These are phyloP conservation scores for Balansia obtecta DNA, from an alignment of 2,329 filamentous ascomycete genomes.

Conservation along the genomic window DNA sequence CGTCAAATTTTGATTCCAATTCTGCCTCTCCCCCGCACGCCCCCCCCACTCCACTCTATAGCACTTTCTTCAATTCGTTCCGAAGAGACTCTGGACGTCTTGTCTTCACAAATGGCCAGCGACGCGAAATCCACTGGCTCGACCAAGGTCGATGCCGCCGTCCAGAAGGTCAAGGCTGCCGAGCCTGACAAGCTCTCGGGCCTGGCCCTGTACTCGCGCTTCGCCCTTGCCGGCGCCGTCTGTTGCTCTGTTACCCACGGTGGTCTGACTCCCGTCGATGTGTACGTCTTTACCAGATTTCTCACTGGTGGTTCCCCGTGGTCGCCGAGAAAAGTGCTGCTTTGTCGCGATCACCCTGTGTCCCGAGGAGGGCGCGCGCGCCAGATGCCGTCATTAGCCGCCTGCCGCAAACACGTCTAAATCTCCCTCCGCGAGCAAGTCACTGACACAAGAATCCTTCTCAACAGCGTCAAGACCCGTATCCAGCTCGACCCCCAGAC, in stretches of 20 bases:
- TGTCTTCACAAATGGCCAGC: constrained; percentile 30
- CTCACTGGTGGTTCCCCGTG: neutral
- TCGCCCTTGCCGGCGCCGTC: constrained; percentile 93
- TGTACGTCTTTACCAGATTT: constrained; percentile 58
- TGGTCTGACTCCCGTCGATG: constrained; percentile 93
- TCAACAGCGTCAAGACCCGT: constrained; percentile 75
- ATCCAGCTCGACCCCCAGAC: constrained; percentile 84
- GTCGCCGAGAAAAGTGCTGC: neutral
- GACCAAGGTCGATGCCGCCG: constrained; percentile 32
- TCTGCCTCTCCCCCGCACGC: neutral
- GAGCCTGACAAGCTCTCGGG: constrained; percentile 32
- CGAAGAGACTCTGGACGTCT: neutral
- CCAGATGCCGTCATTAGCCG: neutral
- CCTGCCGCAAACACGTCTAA: neutral
- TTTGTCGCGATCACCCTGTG: neutral
- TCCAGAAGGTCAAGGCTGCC: constrained; percentile 28
- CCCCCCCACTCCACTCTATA: constrained; percentile 7
- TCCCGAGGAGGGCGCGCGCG: neutral
- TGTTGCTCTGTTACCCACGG: constrained; percentile 98
- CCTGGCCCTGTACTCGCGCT: constrained; percentile 77
- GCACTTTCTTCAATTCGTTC: constrained; percentile 2
- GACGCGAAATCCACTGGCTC: constrained; percentile 24
- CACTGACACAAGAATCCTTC: neutral
- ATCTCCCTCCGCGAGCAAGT: neutral
- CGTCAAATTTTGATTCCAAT: constrained; percentile 2